Evolutionary conservation across 2,329 filamentous ascomycete species (phyloP).

Genomic region (Graphiopsis chlorocephala): DNA sequence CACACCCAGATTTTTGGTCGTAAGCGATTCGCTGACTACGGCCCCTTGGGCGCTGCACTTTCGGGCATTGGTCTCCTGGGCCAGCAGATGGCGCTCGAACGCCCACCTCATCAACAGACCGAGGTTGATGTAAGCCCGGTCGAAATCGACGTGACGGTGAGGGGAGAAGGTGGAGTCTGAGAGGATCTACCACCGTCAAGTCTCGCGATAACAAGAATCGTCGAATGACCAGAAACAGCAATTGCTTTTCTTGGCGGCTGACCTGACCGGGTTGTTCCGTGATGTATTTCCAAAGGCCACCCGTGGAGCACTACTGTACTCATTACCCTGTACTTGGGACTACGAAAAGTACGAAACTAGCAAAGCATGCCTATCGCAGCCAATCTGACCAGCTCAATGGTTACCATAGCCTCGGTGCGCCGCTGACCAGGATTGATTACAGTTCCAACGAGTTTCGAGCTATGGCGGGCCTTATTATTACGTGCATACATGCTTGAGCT

Average conservation of each 20-base stretch:
- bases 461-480: neutral
- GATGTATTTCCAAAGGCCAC: too few species aligned
- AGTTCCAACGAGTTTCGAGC: neutral
- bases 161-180: conserved; percentile 10
- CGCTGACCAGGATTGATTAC: neutral
- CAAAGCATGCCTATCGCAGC: neutral
- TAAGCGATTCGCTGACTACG: conserved; percentile 34
- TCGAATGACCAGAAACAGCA: neutral
- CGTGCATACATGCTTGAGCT: neutral
- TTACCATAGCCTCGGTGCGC: neutral
- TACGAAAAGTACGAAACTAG: too few species aligned
- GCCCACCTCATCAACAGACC: neutral
- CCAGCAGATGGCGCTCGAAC: conserved; percentile 13
- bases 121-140: neutral
- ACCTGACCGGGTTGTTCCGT: neutral
- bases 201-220: too few species aligned
- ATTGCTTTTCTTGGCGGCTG: neutral
- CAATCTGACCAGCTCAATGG: neutral
- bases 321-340: too few species aligned
- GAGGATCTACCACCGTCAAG: neutral
- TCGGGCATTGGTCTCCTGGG: conserved; percentile 29
- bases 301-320: too few species aligned
- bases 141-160: conserved; percentile 8
- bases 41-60: conserved; percentile 35
- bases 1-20: conserved; percentile 35